Base-by-base conservation (phyloP, 1,284 basidiomycete genomes). In the Coniophora puteana region DNA sequence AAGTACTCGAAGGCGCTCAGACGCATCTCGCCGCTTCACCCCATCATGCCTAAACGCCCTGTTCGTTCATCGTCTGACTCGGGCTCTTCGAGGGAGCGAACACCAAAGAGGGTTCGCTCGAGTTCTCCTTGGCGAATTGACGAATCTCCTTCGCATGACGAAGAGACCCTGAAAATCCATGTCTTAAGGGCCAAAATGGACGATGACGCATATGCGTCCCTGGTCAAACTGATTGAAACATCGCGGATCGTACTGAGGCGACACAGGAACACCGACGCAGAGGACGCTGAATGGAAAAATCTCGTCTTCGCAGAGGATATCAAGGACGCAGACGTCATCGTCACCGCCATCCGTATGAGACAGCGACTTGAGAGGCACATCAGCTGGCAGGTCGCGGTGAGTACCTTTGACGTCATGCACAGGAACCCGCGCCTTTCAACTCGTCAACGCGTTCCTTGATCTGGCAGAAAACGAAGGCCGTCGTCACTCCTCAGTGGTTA, bases 401-500 rank as follows among this genome's bases (percentile, higher is more conserved):
- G 81, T 69, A 11, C 21, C 20, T 14, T 17, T 28, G 14, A 13
- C 27, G 8, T 38, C 22, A 12, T 36, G 28, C 13, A 4, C 6
- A 38, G 12, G 25, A 11, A 43, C 13, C 12, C 24, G 21, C 29
- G 31, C 30, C 22, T n/a, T 22, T 24, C 33, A 10, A 32, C 38
- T 17, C 24, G 27, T 38, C 25, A 26, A 28, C 27, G 10, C 24
- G 30, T 18, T 20, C 38, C 30, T 16, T 45, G 44, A 23, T 30
- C 3, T 37, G 7, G 6, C 49, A 88, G 84, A 76, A 67, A 63
- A 66, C 66, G 22, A 87, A 82, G 53, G 65, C 72, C 0, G 69
- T 87, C 16, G 81, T 89, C 10, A 80, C 71, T 1, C 81, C 83
- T 0, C 64, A 74, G 23, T 89, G 85, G 86, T 67, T 89, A 11